Evolutionary conservation across 345 rosid species (phyloP), one percentile per base, ranked within the genome.

Genomic region (Gossypium arboreum): DNA sequence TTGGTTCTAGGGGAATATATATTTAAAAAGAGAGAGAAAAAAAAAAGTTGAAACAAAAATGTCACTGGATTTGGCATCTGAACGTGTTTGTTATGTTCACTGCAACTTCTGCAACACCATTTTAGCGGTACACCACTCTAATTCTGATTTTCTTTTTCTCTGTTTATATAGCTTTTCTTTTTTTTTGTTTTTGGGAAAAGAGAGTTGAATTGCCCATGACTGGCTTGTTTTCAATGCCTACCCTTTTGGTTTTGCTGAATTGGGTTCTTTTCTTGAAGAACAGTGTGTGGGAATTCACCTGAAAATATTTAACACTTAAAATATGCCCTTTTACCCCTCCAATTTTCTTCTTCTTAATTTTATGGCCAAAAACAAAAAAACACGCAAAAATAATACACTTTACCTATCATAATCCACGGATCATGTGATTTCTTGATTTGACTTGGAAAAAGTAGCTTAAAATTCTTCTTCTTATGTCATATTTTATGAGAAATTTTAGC

Each of bases 91-190:
- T 79, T 95, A 90, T 86, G 97, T 93, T 70, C 93, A 91, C 89
- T 95, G 99, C 98, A 91, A 80, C 93, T 86, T 91, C 91, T 95
- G 99, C 97, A 90, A 89, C 92, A 93, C 97, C 80, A 85, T 91
- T 76, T 82, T 95, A 82, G 99, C 92, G 94, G 99, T 95, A 93
- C 75, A 68, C 1, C 66, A 65, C 81, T 81, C 65, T 5, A 58
- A 71, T 81, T 83, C 56, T 41, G 7, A 34, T 34, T 25, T 58
- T 43, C 12, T 22, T 69, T 68, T 1, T 5, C 41, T 5, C 41
- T 34, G 41, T 34, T 34, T 34, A 34, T 34, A 34, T 34, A 34
- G 7, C 41, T 20, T 34, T 71, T 24, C 29, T 24, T 52, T 1
- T 25, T 16, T n/a, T 12, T 58, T 9, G 1, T 56, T 1, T 41